phyloP scores from a whole-genome alignment of 169 alveolate species.

The Hepatocystis sp. region DNA sequence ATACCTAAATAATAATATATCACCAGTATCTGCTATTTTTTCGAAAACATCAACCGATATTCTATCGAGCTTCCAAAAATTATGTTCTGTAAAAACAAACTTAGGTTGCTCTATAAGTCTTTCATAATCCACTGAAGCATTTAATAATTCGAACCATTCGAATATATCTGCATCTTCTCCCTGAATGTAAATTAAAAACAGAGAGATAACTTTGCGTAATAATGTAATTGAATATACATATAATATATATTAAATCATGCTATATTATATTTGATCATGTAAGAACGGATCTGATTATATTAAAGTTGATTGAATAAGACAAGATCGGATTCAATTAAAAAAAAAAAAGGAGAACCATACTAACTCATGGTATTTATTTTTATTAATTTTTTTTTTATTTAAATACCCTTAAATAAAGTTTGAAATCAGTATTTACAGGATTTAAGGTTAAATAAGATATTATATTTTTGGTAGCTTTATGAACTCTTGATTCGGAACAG shows the following conservation, averaged over 20 bases:
- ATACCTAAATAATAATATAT: constrained; percentile 82
- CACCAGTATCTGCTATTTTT: constrained; percentile 85
- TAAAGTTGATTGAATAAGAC: too few relatives aligned
- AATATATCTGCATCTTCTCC: constrained; percentile 45
- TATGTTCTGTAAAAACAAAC: constrained; percentile 60
- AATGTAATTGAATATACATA: neutral
- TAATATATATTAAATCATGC: too few relatives aligned
- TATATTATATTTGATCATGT: too few relatives aligned
- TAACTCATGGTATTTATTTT: neutral
- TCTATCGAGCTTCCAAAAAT: constrained; percentile 80
- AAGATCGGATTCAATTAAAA: too few relatives aligned
- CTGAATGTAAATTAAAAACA: constrained; percentile 11
- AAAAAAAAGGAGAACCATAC: neutral
- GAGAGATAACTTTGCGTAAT: too few relatives aligned
- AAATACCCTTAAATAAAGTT: constrained; percentile 38
- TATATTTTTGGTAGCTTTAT: constrained; percentile 10
- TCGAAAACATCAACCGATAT: constrained; percentile 79
- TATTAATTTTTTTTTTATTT: neutral
- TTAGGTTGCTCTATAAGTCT: constrained; percentile 33
- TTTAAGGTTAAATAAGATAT: constrained; percentile 22
- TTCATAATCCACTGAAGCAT: constrained; percentile 7
- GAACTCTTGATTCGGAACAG: constrained; percentile 30
- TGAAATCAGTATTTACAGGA: constrained; percentile 29
- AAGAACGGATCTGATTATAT: too few relatives aligned
- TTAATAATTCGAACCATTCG: constrained; percentile 35